Base-by-base conservation (phyloP, 1,139 yeast species). In the Hyphopichia fennica region DNA sequence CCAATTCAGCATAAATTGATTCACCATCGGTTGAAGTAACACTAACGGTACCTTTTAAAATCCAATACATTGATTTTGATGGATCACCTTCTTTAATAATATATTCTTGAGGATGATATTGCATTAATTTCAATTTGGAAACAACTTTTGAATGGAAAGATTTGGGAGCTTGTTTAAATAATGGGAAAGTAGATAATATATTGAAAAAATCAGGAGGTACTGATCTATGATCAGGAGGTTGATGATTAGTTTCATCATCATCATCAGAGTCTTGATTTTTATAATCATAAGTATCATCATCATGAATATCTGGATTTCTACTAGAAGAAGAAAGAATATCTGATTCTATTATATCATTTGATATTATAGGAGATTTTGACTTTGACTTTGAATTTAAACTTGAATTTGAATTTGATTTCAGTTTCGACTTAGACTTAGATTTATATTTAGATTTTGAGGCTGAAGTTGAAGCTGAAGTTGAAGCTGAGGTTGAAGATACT, bases 31-130 rank as follows among this genome's bases (percentile, higher is more conserved):
- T 77, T 8, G 87, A 81, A 0, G 88, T 80, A 13, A 85, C 88
- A 23, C 81, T 80, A 1, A 85, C 93, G 0, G 82, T 72, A 3
- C 95, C 95, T 53, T 84, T 78, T 14, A 86, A 62, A 32, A 86
- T 82, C 90, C 91, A 84, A 56, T 84, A 85, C 88, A 86, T 84
- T 22, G 91, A 78, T 49, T 75, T 78, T n/a, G 89, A 82, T 2
- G 83, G 84, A 52, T 84, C 90, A 2, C 91, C 91, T 50, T 73
- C 80, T 45, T 80, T 81, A 39, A 84, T 81, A 34, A 85, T 81
- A 55, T 78, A 82, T 47, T 81, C 85, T 52, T 82, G 87, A 0
- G 90, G 82, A 45, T 80, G 82, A 48, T 74, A 79, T 43, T 79
- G 83, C 46, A 82, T 75, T 7, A 84, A 68, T 41, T 77, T 75